Conservation (phyloP, 345 rosid genomes). For the Triadica sebifera region DNA sequence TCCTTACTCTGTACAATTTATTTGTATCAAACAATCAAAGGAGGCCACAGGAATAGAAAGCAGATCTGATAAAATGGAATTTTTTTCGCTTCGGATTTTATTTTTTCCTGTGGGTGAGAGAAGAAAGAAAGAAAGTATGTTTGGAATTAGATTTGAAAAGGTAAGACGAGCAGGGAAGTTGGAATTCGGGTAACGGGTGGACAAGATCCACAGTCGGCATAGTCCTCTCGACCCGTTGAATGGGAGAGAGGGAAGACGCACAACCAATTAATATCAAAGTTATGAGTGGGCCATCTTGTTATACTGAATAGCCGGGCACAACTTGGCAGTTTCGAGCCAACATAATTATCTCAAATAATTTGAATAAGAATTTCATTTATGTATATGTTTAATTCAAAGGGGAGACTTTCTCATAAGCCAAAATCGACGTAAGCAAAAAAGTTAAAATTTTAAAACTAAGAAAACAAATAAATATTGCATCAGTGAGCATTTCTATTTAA, state of each 20-base stretch:
- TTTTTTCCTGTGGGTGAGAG: neutral
- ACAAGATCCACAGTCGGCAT: neutral
- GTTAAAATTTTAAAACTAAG: no score
- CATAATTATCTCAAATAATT: no score
- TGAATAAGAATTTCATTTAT: neutral
- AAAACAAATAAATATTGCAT: no score
- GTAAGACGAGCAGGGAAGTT: neutral
- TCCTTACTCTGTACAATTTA: neutral
- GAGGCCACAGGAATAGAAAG: neutral
- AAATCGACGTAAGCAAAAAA: no score
- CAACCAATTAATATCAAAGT: neutral
- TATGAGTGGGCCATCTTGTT: neutral
- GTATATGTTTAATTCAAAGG: no score
- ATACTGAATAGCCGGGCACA: neutral
- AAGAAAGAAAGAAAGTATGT: neutral
- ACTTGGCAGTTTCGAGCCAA: neutral
- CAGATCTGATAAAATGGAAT: neutral
- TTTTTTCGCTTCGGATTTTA: no score
- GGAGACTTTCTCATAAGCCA: no score
- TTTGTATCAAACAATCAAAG: neutral
- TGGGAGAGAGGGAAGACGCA: neutral
- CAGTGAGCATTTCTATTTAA: no score
- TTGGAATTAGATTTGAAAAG: conserved; percentile 6
- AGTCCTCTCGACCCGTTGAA: neutral
- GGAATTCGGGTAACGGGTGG: neutral